Evolutionary conservation across 345 rosid genomes (phyloP).

Genomic region (Arabidopsis suecica): DNA sequence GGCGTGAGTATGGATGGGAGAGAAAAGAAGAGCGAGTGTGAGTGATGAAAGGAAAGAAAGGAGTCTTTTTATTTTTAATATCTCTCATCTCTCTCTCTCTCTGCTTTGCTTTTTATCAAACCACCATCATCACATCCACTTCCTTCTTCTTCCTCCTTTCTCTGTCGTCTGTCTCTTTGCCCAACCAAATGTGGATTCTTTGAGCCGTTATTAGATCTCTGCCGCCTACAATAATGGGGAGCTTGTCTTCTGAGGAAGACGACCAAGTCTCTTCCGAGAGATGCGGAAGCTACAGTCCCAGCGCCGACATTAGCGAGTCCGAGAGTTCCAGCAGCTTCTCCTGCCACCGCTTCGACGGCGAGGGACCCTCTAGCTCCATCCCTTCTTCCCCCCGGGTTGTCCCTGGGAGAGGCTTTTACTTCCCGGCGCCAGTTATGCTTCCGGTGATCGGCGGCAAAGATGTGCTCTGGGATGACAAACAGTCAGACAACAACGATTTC

Average conservation of each 20-base stretch:
- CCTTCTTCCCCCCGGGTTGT: slow-evolving; percentile 61
- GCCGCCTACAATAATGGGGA: slow-evolving; percentile 53
- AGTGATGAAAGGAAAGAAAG: neutral
- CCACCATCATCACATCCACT: slow-evolving; percentile 38
- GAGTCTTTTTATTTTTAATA: neutral
- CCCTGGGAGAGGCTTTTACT: slow-evolving; percentile 47
- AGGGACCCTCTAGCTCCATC: slow-evolving; percentile 69
- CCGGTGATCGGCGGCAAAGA: slow-evolving; percentile 72
- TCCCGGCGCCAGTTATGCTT: slow-evolving; percentile 61
- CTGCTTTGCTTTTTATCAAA: slow-evolving; percentile 5
- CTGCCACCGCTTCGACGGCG: slow-evolving; percentile 68
- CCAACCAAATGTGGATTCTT: slow-evolving; percentile 19
- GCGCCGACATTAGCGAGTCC: slow-evolving; percentile 97
- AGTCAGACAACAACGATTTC: slow-evolving; percentile 61
- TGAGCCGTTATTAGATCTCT: slow-evolving; percentile 40
- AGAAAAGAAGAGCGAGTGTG: neutral
- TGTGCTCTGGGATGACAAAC: slow-evolving; percentile 68
- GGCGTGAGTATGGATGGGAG: neutral
- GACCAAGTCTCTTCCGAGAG: slow-evolving; percentile 71
- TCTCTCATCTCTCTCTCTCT: neutral
- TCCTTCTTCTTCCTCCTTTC: neutral
- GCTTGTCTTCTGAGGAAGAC: slow-evolving; percentile 70
- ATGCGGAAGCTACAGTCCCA: slow-evolving; percentile 89
- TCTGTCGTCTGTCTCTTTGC: slow-evolving; percentile 7
- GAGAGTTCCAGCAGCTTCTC: slow-evolving; percentile 92